Conservation (phyloP, 148 eudicot genomes). For the Nepenthes gracilis region DNA sequence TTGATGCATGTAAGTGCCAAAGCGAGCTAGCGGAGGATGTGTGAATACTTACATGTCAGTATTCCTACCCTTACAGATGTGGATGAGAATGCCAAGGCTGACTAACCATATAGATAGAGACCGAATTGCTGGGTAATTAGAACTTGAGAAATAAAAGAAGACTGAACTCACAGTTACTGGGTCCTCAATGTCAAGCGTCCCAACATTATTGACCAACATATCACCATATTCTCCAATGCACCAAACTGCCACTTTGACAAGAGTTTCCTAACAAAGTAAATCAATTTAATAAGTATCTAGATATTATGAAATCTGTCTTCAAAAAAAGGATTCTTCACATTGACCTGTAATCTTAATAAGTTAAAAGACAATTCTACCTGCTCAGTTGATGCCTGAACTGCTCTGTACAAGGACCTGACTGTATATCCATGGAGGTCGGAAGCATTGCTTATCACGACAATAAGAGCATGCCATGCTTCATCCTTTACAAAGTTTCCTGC, state of each 20-base stretch:
- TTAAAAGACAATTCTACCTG: conserved; percentile 41
- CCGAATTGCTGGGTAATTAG: neutral
- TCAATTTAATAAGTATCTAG: conserved; percentile 3
- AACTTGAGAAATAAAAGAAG: conserved; percentile 3
- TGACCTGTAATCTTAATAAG: conserved; percentile 6
- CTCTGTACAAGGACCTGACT: conserved; percentile 63
- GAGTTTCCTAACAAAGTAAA: conserved; percentile 56
- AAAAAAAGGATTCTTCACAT: conserved; percentile 4
- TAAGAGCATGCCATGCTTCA: conserved; percentile 86
- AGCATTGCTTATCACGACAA: conserved; percentile 86
- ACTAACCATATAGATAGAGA: too few relatives aligned
- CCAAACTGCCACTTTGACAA: conserved; percentile 92
- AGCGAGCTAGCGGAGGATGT: too few relatives aligned
- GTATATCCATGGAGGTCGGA: conserved; percentile 79
- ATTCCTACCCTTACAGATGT: too few relatives aligned
- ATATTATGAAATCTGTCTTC: conserved; percentile 4
- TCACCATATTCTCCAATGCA: conserved; percentile 99
- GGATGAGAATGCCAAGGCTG: too few relatives aligned
- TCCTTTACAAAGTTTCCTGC: conserved; percentile 88
- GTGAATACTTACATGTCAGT: too few relatives aligned
- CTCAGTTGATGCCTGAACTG: conserved; percentile 56
- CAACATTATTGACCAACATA: conserved; percentile 70
- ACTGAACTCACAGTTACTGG: conserved; percentile 74
- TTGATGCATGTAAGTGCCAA: too few relatives aligned
- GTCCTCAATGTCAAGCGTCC: conserved; percentile 84